Conservation (phyloP, 192 early-diverging fungal genomes). For the Coemansia sp. region DNA sequence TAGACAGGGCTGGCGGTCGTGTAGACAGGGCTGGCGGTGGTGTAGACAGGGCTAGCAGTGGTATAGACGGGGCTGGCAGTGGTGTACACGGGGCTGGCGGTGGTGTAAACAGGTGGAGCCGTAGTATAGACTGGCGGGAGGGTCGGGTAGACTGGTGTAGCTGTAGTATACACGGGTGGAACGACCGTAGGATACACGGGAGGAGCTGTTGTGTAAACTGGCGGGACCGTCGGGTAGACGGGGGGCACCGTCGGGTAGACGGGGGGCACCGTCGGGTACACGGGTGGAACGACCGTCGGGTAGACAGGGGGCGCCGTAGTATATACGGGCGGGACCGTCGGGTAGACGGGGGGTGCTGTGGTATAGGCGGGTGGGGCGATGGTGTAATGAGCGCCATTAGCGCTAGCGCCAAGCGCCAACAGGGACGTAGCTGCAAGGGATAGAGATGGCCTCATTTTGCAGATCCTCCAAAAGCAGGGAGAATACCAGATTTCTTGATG, state of each 20-base stretch:
- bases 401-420: slow-evolving; percentile 1
- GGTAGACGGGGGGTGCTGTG: background rate
- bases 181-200: background rate
- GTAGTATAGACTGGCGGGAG: background rate
- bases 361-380: background rate
- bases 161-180: background rate
- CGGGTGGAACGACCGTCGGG: background rate
- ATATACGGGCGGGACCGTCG: background rate
- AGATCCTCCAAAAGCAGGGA: background rate
- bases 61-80: background rate
- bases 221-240: background rate
- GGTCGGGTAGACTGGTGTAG: background rate
- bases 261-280: background rate
- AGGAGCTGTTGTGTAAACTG: background rate
- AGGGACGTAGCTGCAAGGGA: slow-evolving; percentile 13
- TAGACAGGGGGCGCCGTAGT: background rate
- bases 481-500: background rate
- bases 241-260: background rate
- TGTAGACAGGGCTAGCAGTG: background rate
- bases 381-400: slow-evolving; percentile 9
- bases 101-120: background rate
- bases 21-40: background rate
- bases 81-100: background rate
- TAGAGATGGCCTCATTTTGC: slow-evolving; percentile 22
- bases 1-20: no score